phyloP scores from a whole-genome alignment of 2,329 filamentous ascomycete genomes.

The Thelonectria discophora region DNA sequence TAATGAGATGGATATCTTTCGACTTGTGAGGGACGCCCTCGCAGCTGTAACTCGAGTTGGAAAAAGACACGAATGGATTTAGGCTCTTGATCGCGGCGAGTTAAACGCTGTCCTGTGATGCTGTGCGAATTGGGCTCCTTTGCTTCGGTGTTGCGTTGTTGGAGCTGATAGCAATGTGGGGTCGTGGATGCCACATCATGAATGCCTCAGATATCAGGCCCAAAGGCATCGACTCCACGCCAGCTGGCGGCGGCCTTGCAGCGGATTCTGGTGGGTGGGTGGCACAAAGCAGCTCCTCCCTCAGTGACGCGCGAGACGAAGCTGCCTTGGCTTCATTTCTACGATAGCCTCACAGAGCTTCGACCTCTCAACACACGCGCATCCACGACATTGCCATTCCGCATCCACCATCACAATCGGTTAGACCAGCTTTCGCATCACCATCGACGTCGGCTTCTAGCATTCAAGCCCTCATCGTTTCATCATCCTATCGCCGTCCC shows the following conservation, averaged over 20 bases:
- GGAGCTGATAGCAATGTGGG: neutral
- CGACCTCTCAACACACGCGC: constrained; percentile 6
- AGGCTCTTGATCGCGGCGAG: too few species aligned
- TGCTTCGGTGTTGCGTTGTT: neutral
- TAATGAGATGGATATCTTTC: constrained; percentile 23
- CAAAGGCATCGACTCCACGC: constrained; percentile 12
- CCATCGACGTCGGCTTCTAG: neutral
- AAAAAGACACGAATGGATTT: neutral
- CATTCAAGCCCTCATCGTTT: constrained; percentile 2
- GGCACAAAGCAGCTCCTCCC: constrained; percentile 20
- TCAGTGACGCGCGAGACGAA: constrained; percentile 55
- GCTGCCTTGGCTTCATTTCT: constrained; percentile 50
- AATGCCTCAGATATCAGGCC: constrained; percentile 1
- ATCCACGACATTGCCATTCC: constrained; percentile 1
- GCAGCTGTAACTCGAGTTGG: too few species aligned
- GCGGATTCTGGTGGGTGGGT: neutral
- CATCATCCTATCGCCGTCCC: neutral
- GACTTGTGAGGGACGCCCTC: neutral
- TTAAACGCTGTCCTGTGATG: too few species aligned
- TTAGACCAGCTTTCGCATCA: neutral
- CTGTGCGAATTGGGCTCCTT: too few species aligned
- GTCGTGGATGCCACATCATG: neutral
- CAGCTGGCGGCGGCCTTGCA: constrained; percentile 33
- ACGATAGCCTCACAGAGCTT: constrained; percentile 34
- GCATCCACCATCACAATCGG: constrained; percentile 4